Evolutionary conservation across 1,284 basidiomycete genomes (phyloP).

Genomic region (Violaceomyces palustris): DNA sequence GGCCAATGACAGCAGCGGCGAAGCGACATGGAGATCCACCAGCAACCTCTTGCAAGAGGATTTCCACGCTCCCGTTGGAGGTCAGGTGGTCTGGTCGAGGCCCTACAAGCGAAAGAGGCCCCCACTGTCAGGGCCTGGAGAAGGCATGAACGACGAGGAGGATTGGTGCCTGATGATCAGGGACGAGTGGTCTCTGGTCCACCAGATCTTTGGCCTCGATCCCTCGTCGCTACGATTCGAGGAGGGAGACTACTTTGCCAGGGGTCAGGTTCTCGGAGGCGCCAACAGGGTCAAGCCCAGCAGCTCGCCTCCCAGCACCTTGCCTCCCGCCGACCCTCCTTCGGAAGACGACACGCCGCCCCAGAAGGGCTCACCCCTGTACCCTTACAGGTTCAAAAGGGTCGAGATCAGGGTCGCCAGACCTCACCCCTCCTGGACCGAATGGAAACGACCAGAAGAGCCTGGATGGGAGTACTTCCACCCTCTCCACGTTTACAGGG

Average conservation of each 20-base stretch:
- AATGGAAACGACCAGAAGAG: slow-evolving; percentile 23
- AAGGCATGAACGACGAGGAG: slow-evolving; percentile 30
- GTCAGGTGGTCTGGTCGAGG: slow-evolving; percentile 38
- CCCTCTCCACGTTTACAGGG: slow-evolving; percentile 33
- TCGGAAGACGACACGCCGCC: slow-evolving; percentile 12
- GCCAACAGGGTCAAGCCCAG: slow-evolving; percentile 16
- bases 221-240: slow-evolving; percentile 2
- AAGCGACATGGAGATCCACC: background rate
- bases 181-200: slow-evolving; percentile 43
- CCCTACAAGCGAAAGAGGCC: slow-evolving; percentile 16
- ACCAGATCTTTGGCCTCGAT: slow-evolving; percentile 39
- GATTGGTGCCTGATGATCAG: slow-evolving; percentile 37
- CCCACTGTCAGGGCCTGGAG: slow-evolving; percentile 26
- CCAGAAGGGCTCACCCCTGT: slow-evolving; percentile 18
- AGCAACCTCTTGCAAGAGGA: slow-evolving; percentile 5
- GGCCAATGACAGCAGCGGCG: too few relatives aligned
- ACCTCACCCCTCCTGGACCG: slow-evolving; percentile 23
- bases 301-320: slow-evolving; percentile 13
- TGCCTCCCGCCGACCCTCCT: slow-evolving; percentile 37
- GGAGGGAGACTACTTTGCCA: slow-evolving; percentile 26
- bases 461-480: slow-evolving; percentile 40
- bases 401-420: slow-evolving; percentile 39
- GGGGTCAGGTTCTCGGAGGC: slow-evolving; percentile 30
- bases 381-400: slow-evolving; percentile 32
- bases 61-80: slow-evolving; percentile 36